Evolutionary conservation across 1,139 yeast species (phyloP), one percentile per base, ranked within the genome.

Genomic region (Candida sp.): DNA sequence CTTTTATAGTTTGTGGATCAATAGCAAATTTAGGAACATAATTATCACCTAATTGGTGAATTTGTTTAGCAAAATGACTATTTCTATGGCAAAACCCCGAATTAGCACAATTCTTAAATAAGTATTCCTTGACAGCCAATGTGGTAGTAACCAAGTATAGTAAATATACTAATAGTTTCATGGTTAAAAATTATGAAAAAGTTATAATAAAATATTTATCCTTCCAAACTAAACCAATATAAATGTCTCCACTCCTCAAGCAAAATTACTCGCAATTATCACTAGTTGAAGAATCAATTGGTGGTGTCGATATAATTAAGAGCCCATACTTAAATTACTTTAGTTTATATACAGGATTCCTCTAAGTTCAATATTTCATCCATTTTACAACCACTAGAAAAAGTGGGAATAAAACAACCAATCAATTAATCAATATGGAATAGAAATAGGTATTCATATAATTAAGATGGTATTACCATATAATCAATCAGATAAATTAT

Each of bases 51-150:
- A 55, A 60, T 2, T 58, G 50, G 5, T 57, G 53, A 1, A 59
- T 49, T 41, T 73, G 64, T 12, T 60, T 56, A 2, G 95, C 93
- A 60, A 77, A 90, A 48, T 80, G 81, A 43, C 95, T 68, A 56
- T 93, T 89, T 57, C 99, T 74, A 41, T 76, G 68, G 60, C 99
- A 93, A 60, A 93, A 91, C 6, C 97, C 95, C 21, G 91, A 79
- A 54, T 87, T 84, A 8, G 73, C 81, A 65, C 99, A 93, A 12
- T 77, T 80, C 62, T 88, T 87, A 71, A 91, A 87, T 45, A 90
- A 64, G 54, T 83, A 81, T 9, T 77, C 79, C 60, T 88, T 85
- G 22, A 82, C 93, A 1, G 83, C 83, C 5, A 49, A 22, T 5
- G 47, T 61, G 4, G 44, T 39, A 3, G 50, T 35, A 15, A 43